phyloP scores from a whole-genome alignment of 192 early-diverging fungal genomes.

The Martensiomyces pterosporus region DNA sequence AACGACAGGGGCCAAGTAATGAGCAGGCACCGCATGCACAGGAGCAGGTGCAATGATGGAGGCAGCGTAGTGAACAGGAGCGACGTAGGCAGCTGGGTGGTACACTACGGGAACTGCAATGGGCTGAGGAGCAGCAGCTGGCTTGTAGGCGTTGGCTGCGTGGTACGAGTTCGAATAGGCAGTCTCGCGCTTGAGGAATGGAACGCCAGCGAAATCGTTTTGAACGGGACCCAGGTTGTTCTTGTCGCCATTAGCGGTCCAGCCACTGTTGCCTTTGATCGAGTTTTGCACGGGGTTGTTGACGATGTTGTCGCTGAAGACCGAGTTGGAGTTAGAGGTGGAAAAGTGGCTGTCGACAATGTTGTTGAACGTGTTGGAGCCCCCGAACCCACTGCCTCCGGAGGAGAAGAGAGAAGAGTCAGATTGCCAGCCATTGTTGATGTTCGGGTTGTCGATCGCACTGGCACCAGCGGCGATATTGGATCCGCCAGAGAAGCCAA shows the following conservation, averaged over 20 bases:
- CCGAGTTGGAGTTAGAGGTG: slow-evolving; percentile 18
- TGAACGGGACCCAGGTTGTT: slow-evolving; percentile 20
- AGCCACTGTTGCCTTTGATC: slow-evolving; percentile 26
- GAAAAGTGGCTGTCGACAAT: slow-evolving; percentile 15
- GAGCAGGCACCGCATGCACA: background rate
- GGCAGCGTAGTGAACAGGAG: slow-evolving; percentile 14
- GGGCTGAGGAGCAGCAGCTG: slow-evolving; percentile 2
- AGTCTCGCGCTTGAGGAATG: slow-evolving; percentile 11
- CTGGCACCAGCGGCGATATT: slow-evolving; percentile 15
- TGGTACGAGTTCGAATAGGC: slow-evolving; percentile 12
- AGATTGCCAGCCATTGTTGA: slow-evolving; percentile 30
- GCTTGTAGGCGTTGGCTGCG: background rate
- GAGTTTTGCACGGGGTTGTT: slow-evolving; percentile 20
- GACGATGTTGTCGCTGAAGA: slow-evolving; percentile 17
- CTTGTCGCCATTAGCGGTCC: slow-evolving; percentile 25
- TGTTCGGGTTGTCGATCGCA: slow-evolving; percentile 26
- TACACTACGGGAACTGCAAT: no score
- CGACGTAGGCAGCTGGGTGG: background rate
- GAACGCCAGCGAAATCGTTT: slow-evolving; percentile 13
- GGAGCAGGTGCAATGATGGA: background rate
- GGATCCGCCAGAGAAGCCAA: slow-evolving; percentile 15
- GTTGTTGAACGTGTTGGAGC: slow-evolving; percentile 17
- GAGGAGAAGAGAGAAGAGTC: slow-evolving; percentile 21
- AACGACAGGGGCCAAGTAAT: background rate
- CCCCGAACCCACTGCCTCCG: background rate